Evolutionary conservation across 2,329 filamentous ascomycete genomes (phyloP).

Genomic region (Shiraia sp.): DNA sequence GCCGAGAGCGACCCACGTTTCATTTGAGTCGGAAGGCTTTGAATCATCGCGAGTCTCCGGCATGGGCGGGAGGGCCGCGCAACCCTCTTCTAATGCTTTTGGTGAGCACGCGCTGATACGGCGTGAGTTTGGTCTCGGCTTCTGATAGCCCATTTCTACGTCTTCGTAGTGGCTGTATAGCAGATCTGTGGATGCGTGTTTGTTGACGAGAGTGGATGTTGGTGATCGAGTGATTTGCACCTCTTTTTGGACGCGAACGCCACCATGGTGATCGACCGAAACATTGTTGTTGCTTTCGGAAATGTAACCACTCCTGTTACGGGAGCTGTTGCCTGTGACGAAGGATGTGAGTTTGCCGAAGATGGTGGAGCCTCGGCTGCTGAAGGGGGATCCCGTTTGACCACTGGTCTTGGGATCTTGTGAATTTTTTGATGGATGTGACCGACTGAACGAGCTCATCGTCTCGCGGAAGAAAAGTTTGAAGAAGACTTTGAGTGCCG

Average conservation of each 20-base stretch:
- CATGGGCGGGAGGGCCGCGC: conserved; percentile 23
- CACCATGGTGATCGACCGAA: conserved; percentile 26
- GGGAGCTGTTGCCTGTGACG: conserved; percentile 6
- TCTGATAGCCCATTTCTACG: conserved; percentile 27
- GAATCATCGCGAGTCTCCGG: conserved; percentile 10
- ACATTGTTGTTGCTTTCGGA: conserved; percentile 24
- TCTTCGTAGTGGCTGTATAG: conserved; percentile 26
- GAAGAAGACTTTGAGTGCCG: conserved; percentile 40
- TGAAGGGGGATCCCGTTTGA: background rate
- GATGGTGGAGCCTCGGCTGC: background rate
- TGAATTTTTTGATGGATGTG: conserved; percentile 3
- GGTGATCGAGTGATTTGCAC: conserved; percentile 15
- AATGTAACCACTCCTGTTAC: conserved; percentile 24
- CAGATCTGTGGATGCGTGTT: conserved; percentile 11
- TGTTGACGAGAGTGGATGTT: background rate
- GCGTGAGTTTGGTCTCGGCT: conserved; percentile 13
- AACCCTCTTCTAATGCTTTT: conserved; percentile 7
- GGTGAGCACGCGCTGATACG: conserved; percentile 11
- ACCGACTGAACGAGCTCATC: conserved; percentile 12
- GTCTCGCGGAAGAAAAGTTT: conserved; percentile 32
- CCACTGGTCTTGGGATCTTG: background rate
- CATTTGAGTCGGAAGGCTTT: conserved; percentile 6
- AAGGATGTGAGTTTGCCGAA: conserved; percentile 12
- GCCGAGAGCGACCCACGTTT: conserved; percentile 3
- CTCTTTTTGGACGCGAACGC: conserved; percentile 22